Conservation (phyloP, 2,329 filamentous ascomycete genomes). For the Thermothelomyces thermophilus region DNA sequence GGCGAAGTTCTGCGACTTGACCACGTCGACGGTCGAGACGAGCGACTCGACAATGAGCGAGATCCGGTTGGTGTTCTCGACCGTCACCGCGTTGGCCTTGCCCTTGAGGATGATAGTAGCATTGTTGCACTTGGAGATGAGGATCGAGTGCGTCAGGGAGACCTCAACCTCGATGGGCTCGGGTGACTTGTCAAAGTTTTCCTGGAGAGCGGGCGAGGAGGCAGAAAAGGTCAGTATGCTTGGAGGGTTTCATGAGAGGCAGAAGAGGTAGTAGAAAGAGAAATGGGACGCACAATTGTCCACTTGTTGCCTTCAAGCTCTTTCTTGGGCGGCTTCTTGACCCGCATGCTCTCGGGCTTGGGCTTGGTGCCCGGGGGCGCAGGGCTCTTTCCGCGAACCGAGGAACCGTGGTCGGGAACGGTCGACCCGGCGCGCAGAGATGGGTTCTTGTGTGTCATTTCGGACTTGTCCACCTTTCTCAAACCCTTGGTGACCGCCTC, state of each 20-base stretch:
- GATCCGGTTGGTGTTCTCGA: slow-evolving; percentile 81
- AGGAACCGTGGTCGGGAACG: slow-evolving; percentile 54
- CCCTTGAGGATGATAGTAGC: slow-evolving; percentile 82
- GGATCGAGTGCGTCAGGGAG: slow-evolving; percentile 75
- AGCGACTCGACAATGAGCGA: slow-evolving; percentile 85
- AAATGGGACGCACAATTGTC: slow-evolving; percentile 61
- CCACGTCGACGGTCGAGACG: slow-evolving; percentile 85
- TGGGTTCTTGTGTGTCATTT: slow-evolving; percentile 99
- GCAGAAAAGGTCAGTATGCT: neutral
- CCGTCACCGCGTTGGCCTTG: slow-evolving; percentile 93
- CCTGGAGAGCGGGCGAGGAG: slow-evolving; percentile 40
- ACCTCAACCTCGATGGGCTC: slow-evolving; percentile 76
- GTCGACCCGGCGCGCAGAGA: slow-evolving; percentile 66
- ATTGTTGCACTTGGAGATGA: slow-evolving; percentile 88
- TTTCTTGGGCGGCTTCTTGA: slow-evolving; percentile 74
- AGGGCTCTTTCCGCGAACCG: slow-evolving; percentile 69
- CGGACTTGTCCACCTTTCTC: slow-evolving; percentile 85
- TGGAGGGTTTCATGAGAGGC: neutral
- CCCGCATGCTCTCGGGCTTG: slow-evolving; percentile 77
- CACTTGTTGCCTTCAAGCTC: slow-evolving; percentile 87
- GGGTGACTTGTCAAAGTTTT: slow-evolving; percentile 78
- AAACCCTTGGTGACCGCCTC: slow-evolving; percentile 80
- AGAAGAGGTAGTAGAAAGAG: neutral
- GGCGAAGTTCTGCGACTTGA: slow-evolving; percentile 91
- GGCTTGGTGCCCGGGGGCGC: slow-evolving; percentile 84